A percentile compares a stretch with the other conserved stretches of the same genome.
Evolutionary conservation across 129 eudicot species (phyloP).

Genomic region (Centaurea solstitialis): DNA sequence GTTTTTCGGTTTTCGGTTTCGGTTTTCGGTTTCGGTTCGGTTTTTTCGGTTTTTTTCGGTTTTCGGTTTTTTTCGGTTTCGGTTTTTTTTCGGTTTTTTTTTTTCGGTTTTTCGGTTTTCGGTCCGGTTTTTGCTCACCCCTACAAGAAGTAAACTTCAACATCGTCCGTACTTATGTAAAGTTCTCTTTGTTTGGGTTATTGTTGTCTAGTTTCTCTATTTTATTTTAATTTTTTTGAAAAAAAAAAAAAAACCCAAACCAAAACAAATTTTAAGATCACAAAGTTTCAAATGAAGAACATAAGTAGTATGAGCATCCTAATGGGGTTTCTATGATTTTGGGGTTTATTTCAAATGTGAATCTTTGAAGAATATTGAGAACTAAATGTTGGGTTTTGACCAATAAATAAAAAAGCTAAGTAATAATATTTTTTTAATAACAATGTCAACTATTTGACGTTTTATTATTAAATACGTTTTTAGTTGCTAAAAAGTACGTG

Average conservation of each 20-base stretch:
- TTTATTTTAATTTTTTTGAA: no score
- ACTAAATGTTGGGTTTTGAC: background rate
- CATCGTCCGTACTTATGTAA: background rate
- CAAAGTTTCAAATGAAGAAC: background rate
- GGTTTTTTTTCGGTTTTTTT: no score
- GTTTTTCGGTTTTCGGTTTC: no score
- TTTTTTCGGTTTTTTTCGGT: no score
- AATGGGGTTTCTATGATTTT: background rate
- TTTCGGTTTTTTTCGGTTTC: no score
- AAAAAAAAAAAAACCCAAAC: background rate
- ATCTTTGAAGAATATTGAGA: background rate
- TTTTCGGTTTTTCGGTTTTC: no score
- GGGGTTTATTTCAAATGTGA: background rate
- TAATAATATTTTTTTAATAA: background rate
- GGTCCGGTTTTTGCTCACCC: no score
- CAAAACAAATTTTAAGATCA: background rate
- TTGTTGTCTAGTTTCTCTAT: background rate
- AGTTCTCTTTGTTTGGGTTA: background rate
- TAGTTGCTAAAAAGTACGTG: background rate
- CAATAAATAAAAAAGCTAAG: background rate
- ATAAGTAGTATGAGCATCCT: background rate
- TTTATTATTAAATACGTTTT: background rate
- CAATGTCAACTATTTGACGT: background rate
- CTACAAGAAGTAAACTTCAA: background rate
- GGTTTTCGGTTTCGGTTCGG: no score